Evolutionary conservation across 306 rosid species (phyloP).

Genomic region (Quercus robur): DNA sequence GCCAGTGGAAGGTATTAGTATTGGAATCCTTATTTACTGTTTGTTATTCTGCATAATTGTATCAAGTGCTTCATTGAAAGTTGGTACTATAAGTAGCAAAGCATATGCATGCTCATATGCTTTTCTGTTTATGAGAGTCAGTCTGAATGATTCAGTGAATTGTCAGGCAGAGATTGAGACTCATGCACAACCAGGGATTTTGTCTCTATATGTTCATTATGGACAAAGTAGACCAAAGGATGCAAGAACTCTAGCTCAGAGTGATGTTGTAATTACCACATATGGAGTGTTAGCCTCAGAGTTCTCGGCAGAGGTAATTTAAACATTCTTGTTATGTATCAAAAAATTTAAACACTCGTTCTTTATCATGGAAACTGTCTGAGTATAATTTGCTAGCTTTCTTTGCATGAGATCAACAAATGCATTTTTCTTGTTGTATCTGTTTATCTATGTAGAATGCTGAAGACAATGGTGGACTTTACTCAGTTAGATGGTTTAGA

Average conservation of each 20-base stretch:
- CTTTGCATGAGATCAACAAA: constrained; percentile 6
- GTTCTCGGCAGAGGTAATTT: constrained; percentile 70
- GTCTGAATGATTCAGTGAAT: constrained; percentile 32
- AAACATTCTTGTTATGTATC: constrained; percentile 15
- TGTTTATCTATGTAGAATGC: constrained; percentile 47
- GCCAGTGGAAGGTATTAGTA: constrained; percentile 87
- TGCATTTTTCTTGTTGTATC: constrained; percentile 11
- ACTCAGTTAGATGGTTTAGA: constrained; percentile 88
- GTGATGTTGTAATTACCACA: constrained; percentile 81
- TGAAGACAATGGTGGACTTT: constrained; percentile 72
- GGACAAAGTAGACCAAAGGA: constrained; percentile 91
- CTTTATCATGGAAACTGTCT: not conserved
- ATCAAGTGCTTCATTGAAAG: constrained; percentile 16
- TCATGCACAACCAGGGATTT: constrained; percentile 70
- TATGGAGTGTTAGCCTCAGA: constrained; percentile 90
- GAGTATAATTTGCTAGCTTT: constrained; percentile 15
- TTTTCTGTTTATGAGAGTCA: constrained; percentile 2
- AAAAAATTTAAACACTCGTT: too few species aligned
- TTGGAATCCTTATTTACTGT: not conserved
- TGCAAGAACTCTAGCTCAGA: constrained; percentile 68
- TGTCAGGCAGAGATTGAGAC: constrained; percentile 90
- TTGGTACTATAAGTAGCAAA: constrained; percentile 4
- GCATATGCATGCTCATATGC: constrained; percentile 3
- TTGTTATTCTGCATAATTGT: constrained; percentile 16
- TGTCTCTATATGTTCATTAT: constrained; percentile 79